A percentile compares a stretch with the other conserved stretches of the same genome.
These are phyloP conservation scores for Stachybotrys elegans DNA, from an alignment of 2,329 filamentous ascomycete species.

Conservation along the genomic window DNA sequence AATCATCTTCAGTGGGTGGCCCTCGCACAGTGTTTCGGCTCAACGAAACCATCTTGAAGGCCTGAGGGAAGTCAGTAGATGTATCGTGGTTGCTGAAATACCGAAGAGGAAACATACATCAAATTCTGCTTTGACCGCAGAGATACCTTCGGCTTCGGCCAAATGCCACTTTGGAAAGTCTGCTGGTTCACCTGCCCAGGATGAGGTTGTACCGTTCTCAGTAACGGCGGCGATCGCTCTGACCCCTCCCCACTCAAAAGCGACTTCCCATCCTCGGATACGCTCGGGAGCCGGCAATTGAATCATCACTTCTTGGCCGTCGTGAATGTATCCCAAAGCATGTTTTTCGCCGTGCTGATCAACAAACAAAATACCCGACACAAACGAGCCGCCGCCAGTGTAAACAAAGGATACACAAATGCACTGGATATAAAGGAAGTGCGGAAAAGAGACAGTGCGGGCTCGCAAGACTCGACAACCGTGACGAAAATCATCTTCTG, in stretches of 20 bases:
- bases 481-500: background rate
- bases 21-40: background rate
- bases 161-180: constrained; percentile 4
- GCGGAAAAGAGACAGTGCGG: background rate
- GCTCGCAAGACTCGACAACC: background rate
- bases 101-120: constrained; percentile 6
- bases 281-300: background rate
- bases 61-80: constrained; percentile 4
- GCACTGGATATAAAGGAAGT: background rate
- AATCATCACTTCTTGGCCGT: constrained; percentile 1
- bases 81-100: background rate
- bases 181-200: constrained; percentile 7
- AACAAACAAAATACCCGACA: constrained; percentile 8
- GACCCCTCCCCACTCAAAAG: constrained; percentile 5
- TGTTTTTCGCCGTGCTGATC: background rate
- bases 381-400: background rate
- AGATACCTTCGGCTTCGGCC: constrained; percentile 1
- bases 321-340: constrained; percentile 9
- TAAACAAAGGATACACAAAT: constrained; percentile 8
- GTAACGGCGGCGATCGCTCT: constrained; percentile 4
- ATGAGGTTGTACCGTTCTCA: constrained; percentile 1
- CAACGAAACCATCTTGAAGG: constrained; percentile 9
- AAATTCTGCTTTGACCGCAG: constrained; percentile 10
- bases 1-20: background rate
- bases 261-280: constrained; percentile 8